Evolutionary conservation across 805 yeast species (phyloP).

Genomic region (Candida cerambycidarum): DNA sequence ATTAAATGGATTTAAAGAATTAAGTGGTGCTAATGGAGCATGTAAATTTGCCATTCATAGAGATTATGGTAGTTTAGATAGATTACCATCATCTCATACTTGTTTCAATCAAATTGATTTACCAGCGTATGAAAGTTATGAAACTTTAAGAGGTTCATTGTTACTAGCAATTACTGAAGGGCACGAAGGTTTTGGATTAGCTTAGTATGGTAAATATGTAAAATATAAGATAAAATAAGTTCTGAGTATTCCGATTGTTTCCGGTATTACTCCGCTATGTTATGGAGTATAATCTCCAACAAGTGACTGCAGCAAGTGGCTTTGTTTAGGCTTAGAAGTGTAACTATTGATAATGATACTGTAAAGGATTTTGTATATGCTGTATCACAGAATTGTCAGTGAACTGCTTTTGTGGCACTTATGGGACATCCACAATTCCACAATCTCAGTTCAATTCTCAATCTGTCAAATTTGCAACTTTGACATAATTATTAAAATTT

Average conservation of each 20-base stretch:
- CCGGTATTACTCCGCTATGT: too few species aligned
- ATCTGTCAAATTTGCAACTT: background rate
- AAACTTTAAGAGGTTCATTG: slow-evolving; percentile 75
- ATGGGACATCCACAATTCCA: too few species aligned
- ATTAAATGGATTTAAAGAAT: slow-evolving; percentile 84
- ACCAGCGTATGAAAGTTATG: slow-evolving; percentile 91
- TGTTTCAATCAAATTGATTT: slow-evolving; percentile 94
- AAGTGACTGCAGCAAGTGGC: too few species aligned
- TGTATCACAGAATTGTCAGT: too few species aligned
- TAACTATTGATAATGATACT: too few species aligned
- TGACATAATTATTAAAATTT: background rate
- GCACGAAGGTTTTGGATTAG: slow-evolving; percentile 93
- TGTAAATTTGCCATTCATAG: slow-evolving; percentile 87
- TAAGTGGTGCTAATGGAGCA: slow-evolving; percentile 83
- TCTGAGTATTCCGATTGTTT: too few species aligned
- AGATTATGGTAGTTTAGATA: slow-evolving; percentile 79
- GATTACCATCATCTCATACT: slow-evolving; percentile 90
- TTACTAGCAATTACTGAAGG: slow-evolving; percentile 91
- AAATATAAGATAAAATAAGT: background rate
- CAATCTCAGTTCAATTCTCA: too few species aligned
- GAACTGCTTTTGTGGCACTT: too few species aligned
- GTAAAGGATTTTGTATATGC: too few species aligned
- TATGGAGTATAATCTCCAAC: too few species aligned
- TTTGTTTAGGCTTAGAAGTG: too few species aligned
- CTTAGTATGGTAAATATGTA: slow-evolving; percentile 37